Evolutionary conservation across 768 basidiomycete genomes (phyloP).

Genomic region (Auricularia sp.): DNA sequence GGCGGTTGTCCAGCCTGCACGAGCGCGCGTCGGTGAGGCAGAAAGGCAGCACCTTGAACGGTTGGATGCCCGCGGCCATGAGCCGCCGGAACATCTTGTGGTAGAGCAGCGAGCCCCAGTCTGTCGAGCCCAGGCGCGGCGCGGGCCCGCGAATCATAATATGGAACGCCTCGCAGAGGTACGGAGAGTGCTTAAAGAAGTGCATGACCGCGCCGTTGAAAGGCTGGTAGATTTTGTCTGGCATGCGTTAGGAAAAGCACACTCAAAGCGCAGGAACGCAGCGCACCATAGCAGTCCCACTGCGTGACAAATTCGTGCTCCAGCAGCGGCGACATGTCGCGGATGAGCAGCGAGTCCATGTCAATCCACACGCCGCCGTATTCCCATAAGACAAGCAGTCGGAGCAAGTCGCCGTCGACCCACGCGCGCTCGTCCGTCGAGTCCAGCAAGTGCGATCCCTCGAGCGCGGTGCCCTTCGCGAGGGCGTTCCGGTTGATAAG

Average conservation of each 20-base stretch:
- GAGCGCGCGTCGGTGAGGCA: slow-evolving; percentile 90
- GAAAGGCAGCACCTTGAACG: slow-evolving; percentile 89
- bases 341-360: slow-evolving; percentile 89
- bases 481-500: slow-evolving; percentile 38
- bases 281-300: slow-evolving; percentile 95
- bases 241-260: background rate
- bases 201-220: slow-evolving; percentile 94
- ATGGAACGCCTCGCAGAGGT: slow-evolving; percentile 94
- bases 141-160: slow-evolving; percentile 68
- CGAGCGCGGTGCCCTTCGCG: slow-evolving; percentile 67
- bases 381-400: slow-evolving; percentile 79
- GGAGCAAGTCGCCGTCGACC: slow-evolving; percentile 90
- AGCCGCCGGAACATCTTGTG: slow-evolving; percentile 84
- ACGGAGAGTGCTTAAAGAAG: slow-evolving; percentile 84
- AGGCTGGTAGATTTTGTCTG: slow-evolving; percentile 65
- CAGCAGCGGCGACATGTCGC: slow-evolving; percentile 74
- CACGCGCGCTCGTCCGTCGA: slow-evolving; percentile 72
- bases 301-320: slow-evolving; percentile 97
- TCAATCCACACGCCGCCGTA: slow-evolving; percentile 94
- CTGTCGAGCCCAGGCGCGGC: slow-evolving; percentile 70
- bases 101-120: slow-evolving; percentile 92
- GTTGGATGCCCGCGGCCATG: slow-evolving; percentile 56
- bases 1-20: slow-evolving; percentile 83
- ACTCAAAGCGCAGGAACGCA: background rate
- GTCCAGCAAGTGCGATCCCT: slow-evolving; percentile 50